Evolutionary conservation across 257 asterid species (phyloP).

Genomic region (Paraleonurus japonicus): DNA sequence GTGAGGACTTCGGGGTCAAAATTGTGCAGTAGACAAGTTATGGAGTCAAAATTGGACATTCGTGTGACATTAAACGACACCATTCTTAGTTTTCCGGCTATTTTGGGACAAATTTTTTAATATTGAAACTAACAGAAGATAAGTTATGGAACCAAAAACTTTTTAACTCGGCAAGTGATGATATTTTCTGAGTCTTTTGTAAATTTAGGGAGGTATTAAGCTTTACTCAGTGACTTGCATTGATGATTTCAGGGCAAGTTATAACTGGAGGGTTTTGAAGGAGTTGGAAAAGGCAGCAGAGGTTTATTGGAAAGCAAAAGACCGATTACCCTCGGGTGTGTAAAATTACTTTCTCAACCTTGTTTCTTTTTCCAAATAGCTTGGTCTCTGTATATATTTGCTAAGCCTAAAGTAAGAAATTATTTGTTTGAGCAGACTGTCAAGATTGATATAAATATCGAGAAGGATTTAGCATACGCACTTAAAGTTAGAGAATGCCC

Average conservation of each 20-base stretch:
- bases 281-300: constrained; percentile 89
- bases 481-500: constrained; percentile 92
- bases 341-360: constrained; percentile 21
- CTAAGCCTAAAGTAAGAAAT: too few relatives aligned
- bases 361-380: neutral
- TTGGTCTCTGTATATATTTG: neutral
- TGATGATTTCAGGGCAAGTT: constrained; percentile 63
- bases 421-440: constrained; percentile 57
- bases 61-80: too few relatives aligned
- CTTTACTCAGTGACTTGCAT: neutral
- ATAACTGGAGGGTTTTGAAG: constrained; percentile 88
- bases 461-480: constrained; percentile 89
- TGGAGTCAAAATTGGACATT: too few relatives aligned
- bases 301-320: constrained; percentile 88
- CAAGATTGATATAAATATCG: constrained; percentile 86
- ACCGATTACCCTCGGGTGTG: constrained; percentile 96
- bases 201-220: neutral
- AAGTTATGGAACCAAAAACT: neutral
- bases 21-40: too few relatives aligned
- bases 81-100: too few relatives aligned
- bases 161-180: constrained; percentile 34
- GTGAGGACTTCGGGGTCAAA: too few relatives aligned
- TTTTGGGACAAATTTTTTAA: too few relatives aligned
- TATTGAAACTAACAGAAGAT: too few relatives aligned
- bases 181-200: neutral